phyloP scores from a whole-genome alignment of 306 rosid genomes.

The Quercus ilex region DNA sequence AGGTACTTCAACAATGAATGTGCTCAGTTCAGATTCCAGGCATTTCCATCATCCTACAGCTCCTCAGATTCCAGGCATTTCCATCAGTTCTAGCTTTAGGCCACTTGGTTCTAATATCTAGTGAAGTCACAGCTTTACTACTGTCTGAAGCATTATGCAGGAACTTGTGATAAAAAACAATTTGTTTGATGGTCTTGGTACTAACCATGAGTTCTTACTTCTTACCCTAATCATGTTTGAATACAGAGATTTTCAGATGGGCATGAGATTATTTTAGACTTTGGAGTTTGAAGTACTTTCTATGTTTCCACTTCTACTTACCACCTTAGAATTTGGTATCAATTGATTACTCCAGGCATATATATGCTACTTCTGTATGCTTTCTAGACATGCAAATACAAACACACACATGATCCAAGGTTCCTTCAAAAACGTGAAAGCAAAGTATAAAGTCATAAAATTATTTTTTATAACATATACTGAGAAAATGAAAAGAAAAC shows the following conservation, averaged over 20 bases:
- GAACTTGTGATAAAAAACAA: neutral
- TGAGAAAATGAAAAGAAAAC: neutral
- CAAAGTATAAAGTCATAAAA: neutral
- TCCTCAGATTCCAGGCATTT: too few species aligned
- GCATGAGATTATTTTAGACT: neutral
- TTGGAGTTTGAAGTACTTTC: neutral
- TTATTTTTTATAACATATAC: neutral
- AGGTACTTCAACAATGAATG: neutral
- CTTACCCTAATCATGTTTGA: neutral
- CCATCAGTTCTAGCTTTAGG: too few species aligned
- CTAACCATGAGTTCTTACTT: neutral
- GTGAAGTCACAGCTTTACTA: neutral
- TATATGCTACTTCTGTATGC: neutral
- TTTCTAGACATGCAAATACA: neutral
- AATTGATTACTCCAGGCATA: constrained; percentile 1
- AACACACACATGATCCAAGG: neutral
- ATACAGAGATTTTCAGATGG: neutral
- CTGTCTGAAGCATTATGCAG: neutral
- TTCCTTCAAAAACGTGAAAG: neutral
- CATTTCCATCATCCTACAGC: neutral
- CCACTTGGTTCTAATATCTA: neutral
- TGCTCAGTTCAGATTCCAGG: neutral
- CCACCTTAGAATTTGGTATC: neutral
- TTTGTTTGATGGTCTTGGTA: neutral
- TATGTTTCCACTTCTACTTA: neutral